A percentile compares a stretch with the other conserved stretches of the same genome.
phyloP scores from a whole-genome alignment of 352 stramenopile genomes.

The Aphanomyces invadans region DNA sequence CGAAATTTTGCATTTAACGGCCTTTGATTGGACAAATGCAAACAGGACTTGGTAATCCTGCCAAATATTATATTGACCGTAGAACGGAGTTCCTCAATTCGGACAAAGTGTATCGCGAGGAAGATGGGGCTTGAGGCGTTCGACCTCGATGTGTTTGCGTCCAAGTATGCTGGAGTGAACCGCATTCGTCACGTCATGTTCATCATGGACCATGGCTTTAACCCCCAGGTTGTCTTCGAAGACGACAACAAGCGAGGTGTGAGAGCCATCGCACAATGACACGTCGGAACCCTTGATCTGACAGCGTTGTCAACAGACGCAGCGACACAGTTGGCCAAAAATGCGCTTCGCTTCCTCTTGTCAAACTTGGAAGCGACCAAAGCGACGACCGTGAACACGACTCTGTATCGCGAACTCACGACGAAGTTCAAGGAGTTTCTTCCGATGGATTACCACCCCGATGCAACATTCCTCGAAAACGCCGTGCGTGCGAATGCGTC shows the following conservation, averaged over 20 bases:
- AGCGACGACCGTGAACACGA: slow-evolving; percentile 13
- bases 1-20: neutral
- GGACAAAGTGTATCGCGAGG: neutral
- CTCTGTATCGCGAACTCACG: slow-evolving; percentile 19
- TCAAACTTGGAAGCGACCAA: slow-evolving; percentile 16
- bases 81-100: neutral
- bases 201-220: slow-evolving; percentile 31
- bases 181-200: slow-evolving; percentile 69
- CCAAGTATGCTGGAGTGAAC: slow-evolving; percentile 79
- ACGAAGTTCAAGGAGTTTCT: slow-evolving; percentile 22
- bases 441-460: slow-evolving; percentile 28
- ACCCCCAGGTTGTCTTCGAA: slow-evolving; percentile 3
- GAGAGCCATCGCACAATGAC: neutral
- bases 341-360: slow-evolving; percentile 21
- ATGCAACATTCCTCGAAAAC: slow-evolving; percentile 48
- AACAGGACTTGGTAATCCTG: too few species aligned
- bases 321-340: slow-evolving; percentile 12
- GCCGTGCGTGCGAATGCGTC: slow-evolving; percentile 52
- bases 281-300: neutral
- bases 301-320: neutral
- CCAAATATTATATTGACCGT: too few species aligned
- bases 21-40: neutral
- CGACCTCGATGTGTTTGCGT: slow-evolving; percentile 70
- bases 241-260: slow-evolving; percentile 19
- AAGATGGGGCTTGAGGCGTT: slow-evolving; percentile 46